These are phyloP conservation scores for Candida manassasensis DNA, from an alignment of 805 yeast genomes.

Conservation along the genomic window DNA sequence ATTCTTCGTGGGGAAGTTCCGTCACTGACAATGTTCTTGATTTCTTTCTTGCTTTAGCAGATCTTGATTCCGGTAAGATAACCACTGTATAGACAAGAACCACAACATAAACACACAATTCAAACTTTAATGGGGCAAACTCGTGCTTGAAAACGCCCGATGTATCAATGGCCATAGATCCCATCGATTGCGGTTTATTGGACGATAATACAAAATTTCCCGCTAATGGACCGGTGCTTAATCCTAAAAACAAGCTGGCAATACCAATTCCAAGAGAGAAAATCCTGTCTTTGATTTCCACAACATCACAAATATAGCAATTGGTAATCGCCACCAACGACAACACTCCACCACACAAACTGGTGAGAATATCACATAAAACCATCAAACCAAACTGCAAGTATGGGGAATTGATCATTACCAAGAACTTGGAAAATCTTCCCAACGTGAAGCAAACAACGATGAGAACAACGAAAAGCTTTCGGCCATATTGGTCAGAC, in stretches of 20 bases:
- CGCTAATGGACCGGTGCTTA: constrained; percentile 60
- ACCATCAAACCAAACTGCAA: constrained; percentile 38
- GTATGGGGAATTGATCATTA: constrained; percentile 20
- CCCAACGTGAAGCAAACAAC: constrained; percentile 19
- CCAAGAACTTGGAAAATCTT: constrained; percentile 16
- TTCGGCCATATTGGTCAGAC: constrained; percentile 36
- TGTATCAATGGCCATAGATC: neutral
- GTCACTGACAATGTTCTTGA: constrained; percentile 41
- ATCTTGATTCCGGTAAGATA: constrained; percentile 61
- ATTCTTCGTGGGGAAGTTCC: neutral
- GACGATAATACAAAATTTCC: constrained; percentile 37
- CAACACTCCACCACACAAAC: constrained; percentile 60
- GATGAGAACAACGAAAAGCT: constrained; percentile 20
- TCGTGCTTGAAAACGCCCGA: constrained; percentile 19
- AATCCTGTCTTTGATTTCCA: constrained; percentile 55
- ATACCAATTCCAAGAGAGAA: constrained; percentile 53
- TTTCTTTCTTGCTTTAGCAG: constrained; percentile 46
- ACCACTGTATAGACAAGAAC: constrained; percentile 22
- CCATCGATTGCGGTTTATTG: neutral
- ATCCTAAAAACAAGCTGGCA: constrained; percentile 56
- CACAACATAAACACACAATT: constrained; percentile 29
- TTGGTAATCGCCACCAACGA: constrained; percentile 55
- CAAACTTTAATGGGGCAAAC: constrained; percentile 27
- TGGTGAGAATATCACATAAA: constrained; percentile 39
- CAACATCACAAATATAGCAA: constrained; percentile 72